A percentile compares a stretch with the other conserved stretches of the same genome.
These are phyloP conservation scores for Xanthoceras sorbifolium DNA, from an alignment of 345 rosid species.

Conservation along the genomic window DNA sequence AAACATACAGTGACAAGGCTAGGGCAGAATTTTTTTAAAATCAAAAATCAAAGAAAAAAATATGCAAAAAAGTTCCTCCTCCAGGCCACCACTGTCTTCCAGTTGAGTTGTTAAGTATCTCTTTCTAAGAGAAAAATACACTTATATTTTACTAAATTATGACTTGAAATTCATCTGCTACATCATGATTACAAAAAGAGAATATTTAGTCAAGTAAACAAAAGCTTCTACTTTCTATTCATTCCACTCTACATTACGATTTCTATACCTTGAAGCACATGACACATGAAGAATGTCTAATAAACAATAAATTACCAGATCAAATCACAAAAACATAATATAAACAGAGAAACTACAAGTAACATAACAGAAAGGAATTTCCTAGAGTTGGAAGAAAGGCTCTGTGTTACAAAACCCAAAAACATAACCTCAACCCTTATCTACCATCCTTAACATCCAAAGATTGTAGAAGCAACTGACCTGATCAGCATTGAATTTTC, in stretches of 20 bases:
- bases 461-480: constrained; percentile 26
- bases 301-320: background rate
- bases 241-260: background rate
- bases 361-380: background rate
- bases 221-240: background rate
- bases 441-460: background rate
- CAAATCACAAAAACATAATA: background rate
- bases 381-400: background rate
- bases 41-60: too few relatives aligned
- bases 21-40: too few relatives aligned
- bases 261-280: background rate
- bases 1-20: too few relatives aligned
- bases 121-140: too few relatives aligned
- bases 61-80: too few relatives aligned
- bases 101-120: too few relatives aligned
- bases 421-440: background rate
- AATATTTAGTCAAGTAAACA: background rate
- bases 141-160: too few relatives aligned
- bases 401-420: background rate
- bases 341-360: background rate
- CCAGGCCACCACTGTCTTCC: too few relatives aligned
- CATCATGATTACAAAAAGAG: background rate
- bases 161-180: background rate
- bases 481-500: constrained; percentile 78
- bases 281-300: background rate